These are phyloP conservation scores for Moesziomyces parantarcticus DNA, from an alignment of 1,284 basidiomycete species.

Conservation along the genomic window DNA sequence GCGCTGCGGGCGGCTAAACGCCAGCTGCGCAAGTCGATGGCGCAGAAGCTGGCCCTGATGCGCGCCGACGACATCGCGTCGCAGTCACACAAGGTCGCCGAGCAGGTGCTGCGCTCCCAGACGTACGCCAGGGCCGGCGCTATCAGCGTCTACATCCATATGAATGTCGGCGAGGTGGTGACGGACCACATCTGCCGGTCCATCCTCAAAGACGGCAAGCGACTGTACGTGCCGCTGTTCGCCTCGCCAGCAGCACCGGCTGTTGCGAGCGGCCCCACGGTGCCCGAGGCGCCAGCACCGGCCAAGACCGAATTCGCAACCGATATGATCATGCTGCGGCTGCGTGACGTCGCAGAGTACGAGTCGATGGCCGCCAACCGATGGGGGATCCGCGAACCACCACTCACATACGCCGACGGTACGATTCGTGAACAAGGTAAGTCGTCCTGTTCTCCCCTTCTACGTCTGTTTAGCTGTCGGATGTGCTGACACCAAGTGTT, in stretches of 20 bases:
- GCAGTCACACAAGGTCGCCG: slow-evolving; percentile 46
- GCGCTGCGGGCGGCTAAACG: slow-evolving; percentile 59
- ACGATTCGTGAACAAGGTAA: slow-evolving; percentile 47
- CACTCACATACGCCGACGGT: slow-evolving; percentile 52
- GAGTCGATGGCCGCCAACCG: slow-evolving; percentile 64
- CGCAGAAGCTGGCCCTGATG: slow-evolving; percentile 37
- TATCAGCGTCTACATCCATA: slow-evolving; percentile 68
- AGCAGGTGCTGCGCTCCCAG: slow-evolving; percentile 60
- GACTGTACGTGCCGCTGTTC: slow-evolving; percentile 68
- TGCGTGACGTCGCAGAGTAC: slow-evolving; percentile 60
- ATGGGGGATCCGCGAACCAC: slow-evolving; percentile 69
- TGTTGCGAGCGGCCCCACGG: slow-evolving; percentile 24
- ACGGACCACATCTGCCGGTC: slow-evolving; percentile 67
- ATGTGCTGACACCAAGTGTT: background rate
- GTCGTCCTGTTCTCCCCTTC: background rate
- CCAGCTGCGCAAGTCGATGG: slow-evolving; percentile 58
- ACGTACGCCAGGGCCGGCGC: slow-evolving; percentile 56
- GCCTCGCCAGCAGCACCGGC: slow-evolving; percentile 54
- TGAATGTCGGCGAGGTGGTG: slow-evolving; percentile 65
- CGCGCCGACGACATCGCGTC: slow-evolving; percentile 25
- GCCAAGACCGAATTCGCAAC: slow-evolving; percentile 51
- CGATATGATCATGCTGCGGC: slow-evolving; percentile 68
- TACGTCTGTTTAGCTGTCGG: background rate
- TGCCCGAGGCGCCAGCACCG: slow-evolving; percentile 15
- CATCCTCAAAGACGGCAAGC: slow-evolving; percentile 63